Base-by-base conservation (phyloP, 1,284 basidiomycete genomes). In the Moniliophthora roreri region DNA sequence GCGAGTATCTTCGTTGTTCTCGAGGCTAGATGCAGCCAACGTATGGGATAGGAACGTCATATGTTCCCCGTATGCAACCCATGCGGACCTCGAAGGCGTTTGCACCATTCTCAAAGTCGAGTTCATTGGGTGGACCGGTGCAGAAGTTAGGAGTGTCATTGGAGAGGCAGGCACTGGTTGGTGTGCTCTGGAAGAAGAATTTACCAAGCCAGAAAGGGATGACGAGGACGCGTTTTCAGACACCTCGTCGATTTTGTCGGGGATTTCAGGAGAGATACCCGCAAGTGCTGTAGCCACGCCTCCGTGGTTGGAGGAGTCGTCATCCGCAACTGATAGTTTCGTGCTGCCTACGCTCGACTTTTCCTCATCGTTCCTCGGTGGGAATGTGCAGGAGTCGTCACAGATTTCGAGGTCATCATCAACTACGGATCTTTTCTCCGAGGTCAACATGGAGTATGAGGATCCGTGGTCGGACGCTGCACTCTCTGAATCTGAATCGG, bases 161-260 rank as follows among this genome's bases (percentile, higher is more conserved):
- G 88, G 88, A 11, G 82, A 87, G 63, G 81, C 80, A 28, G 80
- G 83, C 16, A 79, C 73, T 4, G 85, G 84, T 0, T 91, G 89
- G 88, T 91, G 87, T 69, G 73, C 77, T 0, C 64, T 90, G 10
- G 81, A 87, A 62, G 87, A 89, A 66, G 70, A 76, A 1, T 57
- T 65, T 37, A 38, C 8, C 1, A 15, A 24, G 15, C 46, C 57
- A 20, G 44, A 56, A 51, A 64, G 67, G 26, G 68, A 68, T n/a
- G 75, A 75, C 6, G 69, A 69, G 2, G 65, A 65, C 36, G 61
- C 58, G 11, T 67, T 53, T 24, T 66, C 62, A 34, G 67, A 66
- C 24, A 63, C 55, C 24, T 70, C 69, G 21, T 70, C 69, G 5
- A 52, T 68, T 40, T 62, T 70, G 18, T 70, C 68, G 5, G 67